Base-by-base conservation (phyloP, 2,329 filamentous ascomycete species). In the Alternaria sp. region DNA sequence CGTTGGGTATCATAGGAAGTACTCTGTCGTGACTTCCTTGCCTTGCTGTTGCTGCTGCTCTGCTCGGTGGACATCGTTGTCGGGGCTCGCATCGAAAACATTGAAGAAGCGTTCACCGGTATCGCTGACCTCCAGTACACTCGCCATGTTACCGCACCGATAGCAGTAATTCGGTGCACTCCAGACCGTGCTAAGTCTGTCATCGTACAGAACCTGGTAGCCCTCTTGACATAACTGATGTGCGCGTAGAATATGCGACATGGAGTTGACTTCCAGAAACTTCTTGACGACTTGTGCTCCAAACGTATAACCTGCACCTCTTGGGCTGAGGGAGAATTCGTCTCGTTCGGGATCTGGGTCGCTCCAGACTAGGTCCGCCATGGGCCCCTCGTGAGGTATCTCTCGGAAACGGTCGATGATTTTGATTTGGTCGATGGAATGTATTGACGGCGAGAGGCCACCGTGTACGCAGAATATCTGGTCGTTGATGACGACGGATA, bases 281-380 rank as follows among this genome's bases (percentile, higher is more conserved):
- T 99, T 99, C 82, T 95, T 96, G 55, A 99, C 96, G 15, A 99
- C 96, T 80, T 98, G 96, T 7, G 94, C 93, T 59, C 96, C 96
- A 78, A 99, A 99, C 0, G 95, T 98, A 80, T 99, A 99, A 23
- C 96, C 96, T 19, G 96, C 96, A 46, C 96, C 96, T 66, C 96
- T 88, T 3, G 96, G 96, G 8, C 92, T 96, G 15, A 99, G 87
- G 7, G 92, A 96, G 81, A 99, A 99, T 80, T 99, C 96, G 81
- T 99, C 96, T 61, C 94, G 88, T 73, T 99, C 96, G n/a, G 93
- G 91, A 78, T 99, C 96, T 0, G 96, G 96, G 79, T 99, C 96
- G 19, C 93, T 97, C 96, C 96, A 99, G 30, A 99, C 96, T 6
- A 99, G 85, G 80, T 99, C 96, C n/a, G 96, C 96, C 96, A 99